Evolutionary conservation across 305 asterid species (phyloP).

Genomic region (Coffea humblotiana): DNA sequence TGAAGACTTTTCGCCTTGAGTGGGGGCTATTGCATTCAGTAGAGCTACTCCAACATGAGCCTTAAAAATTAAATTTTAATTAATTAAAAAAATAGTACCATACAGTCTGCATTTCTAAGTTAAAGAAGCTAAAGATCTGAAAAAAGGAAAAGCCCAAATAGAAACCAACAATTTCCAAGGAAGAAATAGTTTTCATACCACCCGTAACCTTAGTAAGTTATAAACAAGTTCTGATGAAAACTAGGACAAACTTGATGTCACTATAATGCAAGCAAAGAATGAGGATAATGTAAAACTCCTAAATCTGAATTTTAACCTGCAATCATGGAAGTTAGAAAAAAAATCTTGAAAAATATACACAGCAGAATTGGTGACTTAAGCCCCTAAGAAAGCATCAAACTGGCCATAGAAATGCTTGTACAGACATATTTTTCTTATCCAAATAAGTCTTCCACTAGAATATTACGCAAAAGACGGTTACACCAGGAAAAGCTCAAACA

Average conservation of each 20-base stretch:
- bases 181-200: not conserved
- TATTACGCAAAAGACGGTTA: no score
- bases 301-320: not conserved
- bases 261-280: not conserved
- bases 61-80: constrained; percentile 33
- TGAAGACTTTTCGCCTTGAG: constrained; percentile 50
- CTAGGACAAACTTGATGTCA: not conserved
- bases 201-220: not conserved
- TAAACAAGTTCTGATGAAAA: not conserved
- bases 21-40: constrained; percentile 80
- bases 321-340: not conserved
- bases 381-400: not conserved
- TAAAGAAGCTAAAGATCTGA: not conserved
- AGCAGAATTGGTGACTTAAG: not conserved
- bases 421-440: not conserved
- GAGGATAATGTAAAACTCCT: not conserved
- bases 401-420: not conserved
- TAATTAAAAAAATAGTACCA: not conserved
- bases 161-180: not conserved
- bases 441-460: no score
- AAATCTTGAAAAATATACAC: not conserved
- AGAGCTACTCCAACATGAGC: constrained; percentile 97
- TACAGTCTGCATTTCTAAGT: not conserved
- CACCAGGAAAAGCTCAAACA: not conserved
- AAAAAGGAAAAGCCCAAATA: not conserved